Base-by-base conservation (phyloP, 2,329 filamentous ascomycete species). In the Ophiobolus disseminans region DNA sequence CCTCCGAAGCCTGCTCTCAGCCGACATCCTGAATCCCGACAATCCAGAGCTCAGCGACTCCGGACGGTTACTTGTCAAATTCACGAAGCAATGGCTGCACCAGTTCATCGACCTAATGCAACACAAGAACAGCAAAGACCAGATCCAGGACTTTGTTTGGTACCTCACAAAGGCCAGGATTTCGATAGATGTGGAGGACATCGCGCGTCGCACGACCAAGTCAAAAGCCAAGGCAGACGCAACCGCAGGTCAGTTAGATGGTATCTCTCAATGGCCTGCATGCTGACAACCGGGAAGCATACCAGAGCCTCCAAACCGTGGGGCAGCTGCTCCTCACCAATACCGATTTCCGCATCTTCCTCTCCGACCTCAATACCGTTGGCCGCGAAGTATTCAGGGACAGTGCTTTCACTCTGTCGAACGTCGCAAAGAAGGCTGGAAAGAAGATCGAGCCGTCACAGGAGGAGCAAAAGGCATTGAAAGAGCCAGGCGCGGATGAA, bases 71-170 rank as follows among this genome's bases (percentile, higher is more conserved):
- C 78, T 97, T 19, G 79, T 89, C 42, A 86, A 87, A 51, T 87
- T 88, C 65, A 79, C 81, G 39, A 89, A 88, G 68, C 80, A 87
- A 59, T 93, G 86, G 83, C 77, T 97, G 6, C 82, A 85, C 48
- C 82, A 92, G 48, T 86, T 96, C 69, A 93, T 95, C 62, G 85
- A 90, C n/a, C 75, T 96, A 5, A 70, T 97, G 36, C 80, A 85
- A 45, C 81, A 91, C 73, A 97, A 97, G 77, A 97, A 97, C 71
- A 78, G 80, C 53, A 74, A 84, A 13, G 91, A 97, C 72, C 88
- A 96, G 70, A 84, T 97, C 14, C 93, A 97, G 71, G 90, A 97
- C 63, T 89, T 97, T 56, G 79, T 96, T 30, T 97, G 91, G 91
- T 91, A 87, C 62, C 73, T 96, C 37, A 78, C 85, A 55, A 88